Conservation (phyloP, 73 alveolate species). For the Blepharisma japonicum region DNA sequence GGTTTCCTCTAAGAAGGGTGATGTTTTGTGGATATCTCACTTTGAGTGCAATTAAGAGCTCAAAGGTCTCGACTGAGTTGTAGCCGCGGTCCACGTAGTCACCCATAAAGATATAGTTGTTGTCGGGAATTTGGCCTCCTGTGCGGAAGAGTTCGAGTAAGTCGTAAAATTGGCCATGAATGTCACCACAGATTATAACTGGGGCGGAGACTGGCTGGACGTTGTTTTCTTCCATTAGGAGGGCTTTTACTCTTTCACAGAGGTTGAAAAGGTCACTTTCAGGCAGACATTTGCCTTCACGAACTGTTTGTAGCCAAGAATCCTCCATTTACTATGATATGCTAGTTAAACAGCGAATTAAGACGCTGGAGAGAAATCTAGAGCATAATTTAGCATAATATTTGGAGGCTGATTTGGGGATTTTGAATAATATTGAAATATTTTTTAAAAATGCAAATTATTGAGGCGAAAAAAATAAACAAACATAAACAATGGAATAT, state of each 20-base stretch:
- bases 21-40: slow-evolving; percentile 69
- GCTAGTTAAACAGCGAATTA: no score
- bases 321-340: slow-evolving; percentile 54
- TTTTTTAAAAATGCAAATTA: no score
- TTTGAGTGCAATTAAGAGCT: slow-evolving; percentile 76
- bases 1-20: slow-evolving; percentile 88
- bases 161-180: slow-evolving; percentile 96
- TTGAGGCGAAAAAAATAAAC: no score
- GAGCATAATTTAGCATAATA: no score
- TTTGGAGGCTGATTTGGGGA: no score
- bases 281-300: slow-evolving; percentile 71
- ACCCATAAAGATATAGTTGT: slow-evolving; percentile 83
- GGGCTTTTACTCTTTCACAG: slow-evolving; percentile 87
- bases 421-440: no score
- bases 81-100: slow-evolving; percentile 91
- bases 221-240: slow-evolving; percentile 86
- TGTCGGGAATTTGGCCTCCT: slow-evolving; percentile 70
- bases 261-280: slow-evolving; percentile 81
- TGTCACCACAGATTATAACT: slow-evolving; percentile 96
- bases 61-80: slow-evolving; percentile 83
- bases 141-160: slow-evolving; percentile 67
- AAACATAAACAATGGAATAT: no score
- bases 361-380: no score
- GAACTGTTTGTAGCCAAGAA: slow-evolving; percentile 67
- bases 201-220: slow-evolving; percentile 96